Evolutionary conservation across 306 rosid species (phyloP).

Genomic region (Abrus pulchellus): DNA sequence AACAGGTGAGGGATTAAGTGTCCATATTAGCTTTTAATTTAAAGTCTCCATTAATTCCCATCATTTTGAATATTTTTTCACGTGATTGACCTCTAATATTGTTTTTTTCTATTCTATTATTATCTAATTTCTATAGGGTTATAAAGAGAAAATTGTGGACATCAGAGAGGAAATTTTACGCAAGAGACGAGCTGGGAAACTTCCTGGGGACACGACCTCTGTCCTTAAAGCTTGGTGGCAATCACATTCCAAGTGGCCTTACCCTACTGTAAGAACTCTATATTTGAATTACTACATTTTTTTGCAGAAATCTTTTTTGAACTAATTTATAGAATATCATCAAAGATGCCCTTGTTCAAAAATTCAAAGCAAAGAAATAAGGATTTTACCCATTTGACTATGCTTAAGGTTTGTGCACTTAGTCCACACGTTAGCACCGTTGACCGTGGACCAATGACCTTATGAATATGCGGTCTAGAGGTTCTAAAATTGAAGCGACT

Average conservation of each 20-base stretch:
- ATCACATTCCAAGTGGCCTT: conserved; percentile 97
- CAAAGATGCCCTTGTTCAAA: conserved; percentile 3
- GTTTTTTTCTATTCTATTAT: neutral
- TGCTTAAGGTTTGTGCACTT: neutral
- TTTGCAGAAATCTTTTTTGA: neutral
- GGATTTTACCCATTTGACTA: neutral
- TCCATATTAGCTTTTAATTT: neutral
- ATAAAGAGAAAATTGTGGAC: conserved; percentile 96
- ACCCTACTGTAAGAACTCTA: conserved; percentile 84
- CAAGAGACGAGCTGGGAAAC: conserved; percentile 99
- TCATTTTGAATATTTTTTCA: conserved; percentile 37
- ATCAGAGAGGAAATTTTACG: conserved; percentile 96
- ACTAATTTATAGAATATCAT: conserved; percentile 11
- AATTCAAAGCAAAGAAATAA: conserved; percentile 16
- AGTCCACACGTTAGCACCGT: conserved; percentile 4
- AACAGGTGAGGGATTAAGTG: conserved; percentile 65
- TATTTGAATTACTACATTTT: neutral
- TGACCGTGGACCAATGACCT: conserved; percentile 8
- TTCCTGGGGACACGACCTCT: conserved; percentile 98
- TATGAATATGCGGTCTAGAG: neutral
- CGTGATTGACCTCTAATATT: neutral
- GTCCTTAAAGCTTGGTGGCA: conserved; percentile 98
- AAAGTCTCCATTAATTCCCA: conserved; percentile 5
- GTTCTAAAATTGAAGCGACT: conserved; percentile 7
- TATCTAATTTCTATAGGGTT: conserved; percentile 59